These are phyloP conservation scores for Knoxia roxburghii DNA, from an alignment of 257 asterid species.

Conservation along the genomic window DNA sequence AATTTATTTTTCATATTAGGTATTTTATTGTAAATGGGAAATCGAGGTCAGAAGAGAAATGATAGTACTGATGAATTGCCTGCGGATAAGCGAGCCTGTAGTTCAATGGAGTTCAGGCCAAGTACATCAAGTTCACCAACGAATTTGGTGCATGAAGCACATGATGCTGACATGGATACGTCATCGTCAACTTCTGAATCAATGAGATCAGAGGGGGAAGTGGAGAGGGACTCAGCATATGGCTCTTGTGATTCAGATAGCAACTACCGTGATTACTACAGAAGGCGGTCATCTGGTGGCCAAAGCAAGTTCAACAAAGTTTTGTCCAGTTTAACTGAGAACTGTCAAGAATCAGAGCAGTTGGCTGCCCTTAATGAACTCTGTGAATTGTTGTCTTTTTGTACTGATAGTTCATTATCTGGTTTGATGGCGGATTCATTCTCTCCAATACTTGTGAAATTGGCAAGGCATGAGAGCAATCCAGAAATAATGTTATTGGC, in stretches of 20 bases:
- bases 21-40: slow-evolving; percentile 46
- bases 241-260: slow-evolving; percentile 80
- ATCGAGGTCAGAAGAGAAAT: slow-evolving; percentile 83
- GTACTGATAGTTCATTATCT: slow-evolving; percentile 71
- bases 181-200: slow-evolving; percentile 79
- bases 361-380: slow-evolving; percentile 79
- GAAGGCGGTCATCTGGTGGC: slow-evolving; percentile 48
- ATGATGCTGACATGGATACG: slow-evolving; percentile 66
- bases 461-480: slow-evolving; percentile 65
- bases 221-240: slow-evolving; percentile 61
- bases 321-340: slow-evolving; percentile 56
- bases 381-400: slow-evolving; percentile 83
- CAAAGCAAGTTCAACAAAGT: slow-evolving; percentile 54
- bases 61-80: slow-evolving; percentile 76
- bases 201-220: slow-evolving; percentile 66
- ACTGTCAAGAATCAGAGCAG: slow-evolving; percentile 67
- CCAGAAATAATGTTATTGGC: slow-evolving; percentile 82
- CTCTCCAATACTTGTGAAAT: slow-evolving; percentile 67
- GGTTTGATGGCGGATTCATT: slow-evolving; percentile 67
- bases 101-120: slow-evolving; percentile 64
- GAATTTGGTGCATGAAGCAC: slow-evolving; percentile 45
- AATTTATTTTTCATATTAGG: not conserved
- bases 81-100: slow-evolving; percentile 92
- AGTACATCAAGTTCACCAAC: slow-evolving; percentile 59
- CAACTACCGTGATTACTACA: slow-evolving; percentile 53